Evolutionary conservation across 2,329 filamentous ascomycete species (phyloP), one percentile per base, ranked within the genome.

Genomic region (Pleomassaria siparia): DNA sequence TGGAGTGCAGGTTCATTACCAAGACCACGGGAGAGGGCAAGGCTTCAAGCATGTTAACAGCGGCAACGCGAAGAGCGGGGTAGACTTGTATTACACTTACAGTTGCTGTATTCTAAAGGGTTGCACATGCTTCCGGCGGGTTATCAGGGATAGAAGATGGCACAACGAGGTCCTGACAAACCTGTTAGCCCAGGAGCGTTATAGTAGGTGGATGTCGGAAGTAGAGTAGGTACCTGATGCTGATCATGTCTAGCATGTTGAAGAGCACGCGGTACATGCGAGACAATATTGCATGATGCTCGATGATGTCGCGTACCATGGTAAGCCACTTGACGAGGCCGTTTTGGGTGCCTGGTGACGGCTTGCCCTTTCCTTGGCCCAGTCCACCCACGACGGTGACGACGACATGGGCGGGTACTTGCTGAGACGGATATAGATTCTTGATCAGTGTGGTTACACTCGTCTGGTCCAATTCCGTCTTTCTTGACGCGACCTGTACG

Each of bases 51-150:
- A 43, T 48, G 54, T 70, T 45, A 69, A 59, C 53, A 50, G 21
- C 42, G 40, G 43, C n/a, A 10, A 45, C 28, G 9, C 39, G 41
- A 15, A 33, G 30, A 21, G 6, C 32, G 12, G 12, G 40, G 15
- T 24, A 35, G 12, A 6, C 1, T 13, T 12, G 36, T 13, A 24
- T 36, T 42, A n/a, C 50, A 46, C 64, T 28, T 63, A 73, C 70
- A 95, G 74, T 35, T 83, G 76, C 63, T 95, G 89, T 49, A 95
- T 91, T 49, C 90, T 81, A 64, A 90, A 91, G 2, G 89, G 89
- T 54, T 86, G 85, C 36, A 95, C 89, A 71, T 95, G 89, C 63
- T 85, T 89, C 46, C 90, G 83, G 46, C 88, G 79, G 37, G 90
- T 95, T 39, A 92, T 83, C 24, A 92, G 70, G 3, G 88, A 89